Evolutionary conservation across 148 eudicot genomes (phyloP).

Genomic region (Arbutus unedo): DNA sequence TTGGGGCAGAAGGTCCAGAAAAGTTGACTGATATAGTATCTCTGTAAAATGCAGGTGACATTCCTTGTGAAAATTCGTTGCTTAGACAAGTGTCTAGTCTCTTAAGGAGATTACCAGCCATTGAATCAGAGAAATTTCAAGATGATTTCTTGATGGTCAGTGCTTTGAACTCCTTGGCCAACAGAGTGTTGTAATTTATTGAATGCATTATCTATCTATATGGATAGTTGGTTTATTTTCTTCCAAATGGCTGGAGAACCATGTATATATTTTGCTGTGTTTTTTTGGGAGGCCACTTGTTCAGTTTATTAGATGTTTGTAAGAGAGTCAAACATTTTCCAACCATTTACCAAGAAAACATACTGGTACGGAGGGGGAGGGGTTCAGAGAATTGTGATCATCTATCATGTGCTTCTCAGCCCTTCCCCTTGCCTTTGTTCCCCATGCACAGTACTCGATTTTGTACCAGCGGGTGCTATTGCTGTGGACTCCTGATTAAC

Average conservation of each 20-base stretch:
- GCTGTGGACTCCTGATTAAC: neutral
- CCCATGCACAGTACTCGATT: neutral
- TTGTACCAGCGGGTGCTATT: neutral
- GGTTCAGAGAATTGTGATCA: neutral
- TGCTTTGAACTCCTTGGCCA: slow-evolving; percentile 12
- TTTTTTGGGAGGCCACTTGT: neutral
- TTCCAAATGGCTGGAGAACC: neutral
- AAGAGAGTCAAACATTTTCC: too few relatives aligned
- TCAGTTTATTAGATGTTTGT: neutral
- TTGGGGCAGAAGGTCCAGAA: neutral
- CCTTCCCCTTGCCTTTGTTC: neutral
- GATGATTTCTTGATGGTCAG: slow-evolving; percentile 90
- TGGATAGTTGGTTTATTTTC: neutral
- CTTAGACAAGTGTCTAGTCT: slow-evolving; percentile 96
- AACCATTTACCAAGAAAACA: neutral
- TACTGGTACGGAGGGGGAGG: neutral
- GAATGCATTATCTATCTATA: neutral
- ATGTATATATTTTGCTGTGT: neutral
- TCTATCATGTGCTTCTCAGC: neutral
- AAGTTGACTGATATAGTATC: neutral
- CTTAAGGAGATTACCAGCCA: slow-evolving; percentile 90
- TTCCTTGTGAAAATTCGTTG: slow-evolving; percentile 47
- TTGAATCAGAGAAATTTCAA: slow-evolving; percentile 82
- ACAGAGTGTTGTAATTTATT: neutral
- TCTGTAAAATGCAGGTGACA: slow-evolving; percentile 42